Evolutionary conservation across 192 early-diverging fungal species (phyloP), one percentile per base, ranked within the genome.

Genomic region (Coemansia sp.): DNA sequence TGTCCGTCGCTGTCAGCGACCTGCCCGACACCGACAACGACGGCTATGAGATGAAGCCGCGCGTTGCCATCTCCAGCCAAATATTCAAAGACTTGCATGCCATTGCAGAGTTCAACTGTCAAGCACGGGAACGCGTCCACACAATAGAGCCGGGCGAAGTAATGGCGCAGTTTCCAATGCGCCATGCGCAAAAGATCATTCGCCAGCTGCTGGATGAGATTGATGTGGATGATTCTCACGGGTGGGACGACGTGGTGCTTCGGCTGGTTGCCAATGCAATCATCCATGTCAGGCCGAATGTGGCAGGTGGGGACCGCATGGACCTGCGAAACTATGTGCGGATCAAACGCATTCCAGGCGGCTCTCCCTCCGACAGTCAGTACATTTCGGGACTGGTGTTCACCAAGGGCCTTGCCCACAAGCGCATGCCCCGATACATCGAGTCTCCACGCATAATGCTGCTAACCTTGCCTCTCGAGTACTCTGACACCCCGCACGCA

Each of bases 261-360:
- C 67, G 62, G 18, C 47, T 83, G 69, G 73, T 70, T 0, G 15
- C 72, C 15, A 67, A 62, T n/a, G 81, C 77, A 5, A 68, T 76
- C 26, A 58, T 56, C 11, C 63, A 65, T 15, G 81, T 83, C 41
- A 63, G 61, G 9, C 81, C 91, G 0, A 85, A 92, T 72, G 85
- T 93, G 39, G 74, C 86, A 18, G 87, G 77, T 19, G 91, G 93
- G 60, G 94, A 96, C 73, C 86, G 90, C 67, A 92, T 94, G 66
- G 95, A 98, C 68, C 87, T 95, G 47, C 85, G 91, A 11, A 88
- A 94, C 39, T 95, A 95, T 55, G 91, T 99, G 51, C 97, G 96
- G 63, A 92, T 98, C 72, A 99, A 99, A 73, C 93, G 92, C 67
- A 92, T 99, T 19, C 91, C 97, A 0, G 97, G 96, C 9, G 95